A percentile compares a stretch with the other conserved stretches of the same genome.
Evolutionary conservation across 768 basidiomycete genomes (phyloP).

Genomic region (Russula foetens): DNA sequence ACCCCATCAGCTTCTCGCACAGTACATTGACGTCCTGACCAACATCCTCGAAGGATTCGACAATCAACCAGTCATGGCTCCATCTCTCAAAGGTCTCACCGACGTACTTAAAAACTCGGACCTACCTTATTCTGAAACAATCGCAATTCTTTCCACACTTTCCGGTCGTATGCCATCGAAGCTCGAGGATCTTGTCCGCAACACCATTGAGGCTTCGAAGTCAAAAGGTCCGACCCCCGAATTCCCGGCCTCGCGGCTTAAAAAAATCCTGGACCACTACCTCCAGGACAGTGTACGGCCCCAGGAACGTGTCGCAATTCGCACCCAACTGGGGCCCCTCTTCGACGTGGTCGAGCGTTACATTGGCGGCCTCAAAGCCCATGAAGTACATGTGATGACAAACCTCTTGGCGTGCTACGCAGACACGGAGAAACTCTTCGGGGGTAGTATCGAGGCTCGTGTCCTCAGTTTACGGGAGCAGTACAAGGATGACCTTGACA

Average conservation of each 20-base stretch:
- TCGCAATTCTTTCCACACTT: constrained; percentile 75
- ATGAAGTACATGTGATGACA: constrained; percentile 76
- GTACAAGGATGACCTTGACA: constrained; percentile 86
- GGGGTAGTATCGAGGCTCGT: constrained; percentile 88
- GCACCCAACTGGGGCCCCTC: constrained; percentile 59
- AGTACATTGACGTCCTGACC: constrained; percentile 66
- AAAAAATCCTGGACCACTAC: constrained; percentile 81
- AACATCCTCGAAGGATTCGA: constrained; percentile 97
- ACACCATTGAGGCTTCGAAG: constrained; percentile 68
- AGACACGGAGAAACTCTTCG: constrained; percentile 85
- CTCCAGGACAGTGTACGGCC: constrained; percentile 72
- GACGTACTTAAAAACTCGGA: constrained; percentile 75
- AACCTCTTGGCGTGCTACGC: constrained; percentile 71
- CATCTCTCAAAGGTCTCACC: constrained; percentile 82
- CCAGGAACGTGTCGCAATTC: constrained; percentile 76
- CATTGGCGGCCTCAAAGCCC: constrained; percentile 72
- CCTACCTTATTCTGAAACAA: constrained; percentile 82
- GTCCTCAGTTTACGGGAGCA: constrained; percentile 87
- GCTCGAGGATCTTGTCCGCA: constrained; percentile 79
- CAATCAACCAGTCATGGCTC: constrained; percentile 84
- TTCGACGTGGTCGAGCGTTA: constrained; percentile 75
- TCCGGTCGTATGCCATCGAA: constrained; percentile 91
- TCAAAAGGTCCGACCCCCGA: constrained; percentile 67
- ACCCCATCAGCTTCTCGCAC: constrained; percentile 76
- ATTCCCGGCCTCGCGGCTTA: constrained; percentile 84